Evolutionary conservation across 495 filamentous ascomycete species (phyloP), one percentile per base, ranked within the genome.

Genomic region (Podospora pseudoanserina): DNA sequence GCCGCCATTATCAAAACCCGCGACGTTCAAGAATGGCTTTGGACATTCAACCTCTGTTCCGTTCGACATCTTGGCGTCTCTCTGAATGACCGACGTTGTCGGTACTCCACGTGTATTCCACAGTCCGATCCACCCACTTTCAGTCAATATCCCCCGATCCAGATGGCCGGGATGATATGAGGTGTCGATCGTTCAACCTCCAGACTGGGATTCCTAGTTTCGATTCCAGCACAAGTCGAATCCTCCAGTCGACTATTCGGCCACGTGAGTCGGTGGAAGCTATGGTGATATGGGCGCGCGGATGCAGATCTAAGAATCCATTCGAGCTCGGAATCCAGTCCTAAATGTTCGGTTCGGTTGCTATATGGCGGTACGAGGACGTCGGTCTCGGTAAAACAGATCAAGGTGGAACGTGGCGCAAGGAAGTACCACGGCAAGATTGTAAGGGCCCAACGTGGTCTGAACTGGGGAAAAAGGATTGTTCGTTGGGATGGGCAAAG

Each of bases 11-110:
- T 75, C 65, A 60, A 76, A 81, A 55, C 71, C 70, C 20, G 65
- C 62, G 49, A 76, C 78, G 27, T 65, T 65, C n/a, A 82, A 65
- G 57, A 83, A 83, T 3, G 80, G 80, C 60, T 67, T 11, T 1
- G 74, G 71, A 53, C 80, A 83, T 49, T 49, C 6, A 13, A 49
- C 13, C 65, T 70, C 56, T 65, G 77, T 65, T 28, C n/a, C 20
- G 66, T 71, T 79, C 60, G 73, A 63, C 78, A 80, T 80, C 19
- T 67, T 69, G 67, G 63, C n/a, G 23, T 59, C 61, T 28, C 62
- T 69, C 57, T 64, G 18, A 15, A 56, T 23, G 59, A 20, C 55
- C 39, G 18, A 15, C 16, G 20, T 11, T 55, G 9, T 6, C 16
- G 20, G 44, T 9, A 28, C 55, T 30, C 28, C 49, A 30, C 60